Evolutionary conservation across 768 basidiomycete species (phyloP), one percentile per base, ranked within the genome.

Genomic region (Boletus rubescentipes): DNA sequence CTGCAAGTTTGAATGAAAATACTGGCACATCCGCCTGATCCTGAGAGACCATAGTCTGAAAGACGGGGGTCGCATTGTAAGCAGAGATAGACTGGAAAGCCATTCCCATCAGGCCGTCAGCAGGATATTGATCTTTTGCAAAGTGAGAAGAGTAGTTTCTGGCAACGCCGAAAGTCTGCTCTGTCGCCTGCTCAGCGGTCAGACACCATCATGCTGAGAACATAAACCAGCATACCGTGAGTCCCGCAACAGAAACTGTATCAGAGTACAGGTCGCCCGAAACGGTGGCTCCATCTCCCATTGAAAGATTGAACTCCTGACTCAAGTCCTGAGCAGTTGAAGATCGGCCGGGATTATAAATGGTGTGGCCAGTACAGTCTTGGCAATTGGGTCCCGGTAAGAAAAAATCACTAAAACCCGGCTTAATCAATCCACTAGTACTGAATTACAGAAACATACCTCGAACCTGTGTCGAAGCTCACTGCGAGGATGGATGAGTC

Each of bases 1-100:
- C 20, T 12, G 78, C 63, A 9, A 83, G 65, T 61, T 79, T 80
- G 63, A 84, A 78, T 11, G 75, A 72, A 60, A 83, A 82, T 44
- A 69, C 67, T 21, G 74, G 49, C 6, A 67, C 54, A 9, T 68
- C 57, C 2, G 65, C 59, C 49, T 64, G 49, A 5, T 66, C 67
- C 46, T 82, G 69, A 2, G 61, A 50, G 20, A 79, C 55, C 5
- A 82, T 71, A 15, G 66, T 75, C 37, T 79, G 67, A 58, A 79
- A 76, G 40, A 77, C 59, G 0, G 77, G 73, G 11, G 45, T 62
- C 2, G 67, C 62, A 18, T 58, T 47, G 53, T 67, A 77, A 10
- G 39, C 62, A 12, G 77, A 75, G 46, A 78, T 61, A 29, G 72
- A 51, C 30, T 65, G 62, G 69, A 75, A 79, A 0, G 57, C 78